Conservation (phyloP, 345 rosid genomes). For the Syzygium aqueum region DNA sequence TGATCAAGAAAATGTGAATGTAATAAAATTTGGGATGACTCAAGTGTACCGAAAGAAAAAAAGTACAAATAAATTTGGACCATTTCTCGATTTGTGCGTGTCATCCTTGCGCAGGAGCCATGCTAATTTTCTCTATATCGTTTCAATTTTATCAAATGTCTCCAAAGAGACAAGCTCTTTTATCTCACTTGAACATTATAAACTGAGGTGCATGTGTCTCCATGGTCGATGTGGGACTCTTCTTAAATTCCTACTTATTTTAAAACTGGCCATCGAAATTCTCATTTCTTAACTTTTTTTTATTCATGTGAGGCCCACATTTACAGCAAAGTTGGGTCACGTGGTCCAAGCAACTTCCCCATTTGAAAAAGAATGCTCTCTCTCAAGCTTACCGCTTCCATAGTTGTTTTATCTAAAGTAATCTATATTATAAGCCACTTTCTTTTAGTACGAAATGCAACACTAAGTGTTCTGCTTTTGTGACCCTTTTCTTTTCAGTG, state of each 20-base stretch:
- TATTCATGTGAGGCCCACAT: not conserved
- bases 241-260: not conserved
- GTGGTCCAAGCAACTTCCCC: not conserved
- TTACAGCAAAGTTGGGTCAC: not conserved
- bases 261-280: not conserved
- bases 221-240: not conserved
- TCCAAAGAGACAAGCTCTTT: accelerated
- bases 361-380: not conserved
- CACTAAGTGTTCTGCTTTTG: not conserved
- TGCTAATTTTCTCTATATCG: not conserved
- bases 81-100: not conserved
- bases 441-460: not conserved
- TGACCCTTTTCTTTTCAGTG: accelerated
- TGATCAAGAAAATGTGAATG: not conserved
- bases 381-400: not conserved
- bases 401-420: not conserved
- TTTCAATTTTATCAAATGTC: not conserved
- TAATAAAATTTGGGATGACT: not conserved
- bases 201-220: not conserved
- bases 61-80: not conserved
- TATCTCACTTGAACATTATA: accelerated
- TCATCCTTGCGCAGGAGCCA: not conserved
- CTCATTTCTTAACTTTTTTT: not conserved
- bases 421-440: not conserved
- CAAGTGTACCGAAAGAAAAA: not conserved